Evolutionary conservation across 306 rosid species (phyloP), one percentile per base, ranked within the genome.

Genomic region (Hippophae rhamnoides): DNA sequence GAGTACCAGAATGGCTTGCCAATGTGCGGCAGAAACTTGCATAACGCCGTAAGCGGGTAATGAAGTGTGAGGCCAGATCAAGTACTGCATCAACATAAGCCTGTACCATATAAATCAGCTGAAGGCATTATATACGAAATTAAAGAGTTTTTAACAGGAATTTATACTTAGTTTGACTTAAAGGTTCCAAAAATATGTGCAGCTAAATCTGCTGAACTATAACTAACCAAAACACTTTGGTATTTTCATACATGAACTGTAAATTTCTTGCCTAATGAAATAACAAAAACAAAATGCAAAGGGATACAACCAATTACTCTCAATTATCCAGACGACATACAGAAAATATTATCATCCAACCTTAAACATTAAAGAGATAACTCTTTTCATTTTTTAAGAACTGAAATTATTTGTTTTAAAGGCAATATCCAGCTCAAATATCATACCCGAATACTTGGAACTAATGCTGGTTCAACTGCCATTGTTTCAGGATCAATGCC

Each of bases 21-120:
- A 92, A 72, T 65, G 99, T 92, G 68, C 99, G 99, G 43, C 99
- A 92, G 76, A 92, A 92, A 82, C 99, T 92, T 47, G 99, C 99
- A 76, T 92, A 92, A 25, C 99, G 99, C 58, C 99, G 81, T 78
- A 92, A 72, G 11, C 99, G 96, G 56, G 99, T 92, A 63, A 92
- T 88, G 76, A 92, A 92, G 77, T 92, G 99, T 43, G 99, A 88
- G 73, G 99, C 99, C 61, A 92, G 79, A 86, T 92, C 99, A 75
- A 92, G 99, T 73, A 92, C 78, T 27, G 99, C 84, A 74, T 92
- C 99, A 56, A 88, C 99, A 54, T 92, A 92, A 69, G 97, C 99
- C 99, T 92, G 95, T 61, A 78, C 42, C 52, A 70, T 5, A 65
- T 65, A 57, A 47, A 73, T 61, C 54, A 43, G 54, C 60, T 58